Conservation (phyloP, 1,284 basidiomycete genomes). For the Coniferiporia sulphurascens region DNA sequence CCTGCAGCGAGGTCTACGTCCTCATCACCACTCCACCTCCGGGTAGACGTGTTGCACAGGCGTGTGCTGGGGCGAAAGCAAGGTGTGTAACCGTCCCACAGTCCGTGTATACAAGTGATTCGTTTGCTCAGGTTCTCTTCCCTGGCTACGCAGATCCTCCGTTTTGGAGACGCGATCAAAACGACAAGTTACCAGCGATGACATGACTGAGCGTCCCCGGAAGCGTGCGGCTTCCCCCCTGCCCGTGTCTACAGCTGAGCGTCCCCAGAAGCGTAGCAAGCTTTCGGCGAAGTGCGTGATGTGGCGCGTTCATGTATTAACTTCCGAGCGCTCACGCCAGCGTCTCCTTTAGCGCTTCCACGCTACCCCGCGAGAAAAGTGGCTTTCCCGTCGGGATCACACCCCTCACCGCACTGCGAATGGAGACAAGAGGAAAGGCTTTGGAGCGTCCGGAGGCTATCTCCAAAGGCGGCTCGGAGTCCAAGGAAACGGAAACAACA, state of each 20-base stretch:
- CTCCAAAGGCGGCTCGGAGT: background rate
- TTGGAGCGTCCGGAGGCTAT: background rate
- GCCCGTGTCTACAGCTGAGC: too few species aligned
- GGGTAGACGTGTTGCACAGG: background rate
- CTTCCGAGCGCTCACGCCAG: background rate
- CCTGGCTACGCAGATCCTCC: background rate
- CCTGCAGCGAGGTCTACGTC: background rate
- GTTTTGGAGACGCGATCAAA: background rate
- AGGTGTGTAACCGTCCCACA: background rate
- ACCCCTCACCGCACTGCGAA: background rate
- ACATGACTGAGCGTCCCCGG: background rate
- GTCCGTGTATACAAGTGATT: background rate
- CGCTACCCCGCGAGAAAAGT: background rate
- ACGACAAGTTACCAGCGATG: background rate
- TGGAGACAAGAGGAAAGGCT: background rate
- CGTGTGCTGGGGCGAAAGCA: background rate
- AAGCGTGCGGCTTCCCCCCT: too few species aligned
- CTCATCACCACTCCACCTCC: background rate
- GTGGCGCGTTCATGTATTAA: background rate
- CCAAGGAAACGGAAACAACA: background rate
- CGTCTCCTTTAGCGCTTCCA: background rate
- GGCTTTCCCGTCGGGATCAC: background rate
- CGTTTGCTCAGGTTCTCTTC: background rate
- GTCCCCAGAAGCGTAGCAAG: background rate
- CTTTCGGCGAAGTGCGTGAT: background rate